Percentiles rank a stretch among this genome's conserved stretches.
These are phyloP conservation scores for Puccinia coronata DNA, from an alignment of 1,284 basidiomycete genomes.

Conservation along the genomic window DNA sequence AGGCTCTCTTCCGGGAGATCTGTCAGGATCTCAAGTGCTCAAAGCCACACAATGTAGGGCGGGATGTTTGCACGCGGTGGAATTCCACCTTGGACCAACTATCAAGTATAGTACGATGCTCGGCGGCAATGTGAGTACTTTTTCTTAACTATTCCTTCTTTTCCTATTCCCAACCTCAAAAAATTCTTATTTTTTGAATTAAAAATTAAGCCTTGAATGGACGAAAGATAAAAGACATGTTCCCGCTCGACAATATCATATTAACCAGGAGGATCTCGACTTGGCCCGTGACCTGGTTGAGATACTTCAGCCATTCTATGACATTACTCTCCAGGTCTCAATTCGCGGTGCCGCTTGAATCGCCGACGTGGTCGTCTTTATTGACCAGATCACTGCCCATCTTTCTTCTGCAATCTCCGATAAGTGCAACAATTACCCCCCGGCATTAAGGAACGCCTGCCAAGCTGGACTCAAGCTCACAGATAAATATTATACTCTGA, in stretches of 20 bases:
- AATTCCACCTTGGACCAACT: conserved; percentile 1
- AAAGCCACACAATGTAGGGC: conserved; percentile 11
- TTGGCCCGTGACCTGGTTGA: neutral
- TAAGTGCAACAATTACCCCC: neutral
- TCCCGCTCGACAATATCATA: neutral
- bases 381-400: neutral
- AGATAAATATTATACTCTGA: conserved; percentile 5
- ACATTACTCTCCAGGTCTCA: conserved; percentile 13
- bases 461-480: neutral
- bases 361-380: neutral
- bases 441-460: conserved; percentile 8
- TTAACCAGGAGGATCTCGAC: neutral
- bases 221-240: conserved; percentile 3
- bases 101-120: neutral
- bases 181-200: neutral
- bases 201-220: neutral
- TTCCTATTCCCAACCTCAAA: neutral
- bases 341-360: neutral
- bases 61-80: neutral
- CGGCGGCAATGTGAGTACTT: neutral
- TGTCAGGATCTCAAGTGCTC: neutral
- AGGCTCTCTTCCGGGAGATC: neutral
- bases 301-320: neutral
- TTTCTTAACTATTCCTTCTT: no score
- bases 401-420: neutral